These are phyloP conservation scores for Blastobotrys parvus DNA, from an alignment of 805 yeast species.

Conservation along the genomic window DNA sequence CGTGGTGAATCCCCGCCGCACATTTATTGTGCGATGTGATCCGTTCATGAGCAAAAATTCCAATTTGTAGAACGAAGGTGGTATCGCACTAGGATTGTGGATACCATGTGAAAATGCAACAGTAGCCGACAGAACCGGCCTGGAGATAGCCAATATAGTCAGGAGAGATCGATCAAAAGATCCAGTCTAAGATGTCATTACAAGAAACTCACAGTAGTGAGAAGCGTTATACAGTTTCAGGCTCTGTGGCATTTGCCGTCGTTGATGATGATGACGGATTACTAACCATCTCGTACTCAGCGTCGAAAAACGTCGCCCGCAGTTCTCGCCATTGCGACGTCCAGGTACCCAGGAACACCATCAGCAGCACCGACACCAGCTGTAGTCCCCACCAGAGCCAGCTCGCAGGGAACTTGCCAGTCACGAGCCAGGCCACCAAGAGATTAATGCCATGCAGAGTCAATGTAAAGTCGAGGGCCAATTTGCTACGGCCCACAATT, in stretches of 20 bases:
- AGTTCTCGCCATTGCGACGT: slow-evolving; percentile 88
- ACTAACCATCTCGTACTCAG: slow-evolving; percentile 1
- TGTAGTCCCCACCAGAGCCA: slow-evolving; percentile 84
- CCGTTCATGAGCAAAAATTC: no score
- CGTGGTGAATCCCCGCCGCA: no score
- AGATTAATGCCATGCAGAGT: slow-evolving; percentile 81
- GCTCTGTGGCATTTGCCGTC: no score
- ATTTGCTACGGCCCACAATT: slow-evolving; percentile 83
- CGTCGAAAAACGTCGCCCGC: slow-evolving; percentile 82
- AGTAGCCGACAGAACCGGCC: no score
- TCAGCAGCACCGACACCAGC: slow-evolving; percentile 50
- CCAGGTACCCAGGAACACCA: slow-evolving; percentile 81
- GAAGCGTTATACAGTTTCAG: no score
- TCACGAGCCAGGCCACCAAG: slow-evolving; percentile 55
- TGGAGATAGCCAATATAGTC: no score
- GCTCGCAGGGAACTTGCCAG: slow-evolving; percentile 60
- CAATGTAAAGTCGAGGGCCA: slow-evolving; percentile 95
- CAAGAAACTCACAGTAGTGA: background rate
- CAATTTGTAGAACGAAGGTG: no score
- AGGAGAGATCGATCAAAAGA: background rate
- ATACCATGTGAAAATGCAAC: no score
- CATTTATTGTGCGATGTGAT: no score
- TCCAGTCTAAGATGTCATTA: background rate
- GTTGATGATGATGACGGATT: no score
- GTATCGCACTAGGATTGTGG: no score